phyloP scores from a whole-genome alignment of 768 basidiomycete genomes.

The Pulveroboletus sp. region DNA sequence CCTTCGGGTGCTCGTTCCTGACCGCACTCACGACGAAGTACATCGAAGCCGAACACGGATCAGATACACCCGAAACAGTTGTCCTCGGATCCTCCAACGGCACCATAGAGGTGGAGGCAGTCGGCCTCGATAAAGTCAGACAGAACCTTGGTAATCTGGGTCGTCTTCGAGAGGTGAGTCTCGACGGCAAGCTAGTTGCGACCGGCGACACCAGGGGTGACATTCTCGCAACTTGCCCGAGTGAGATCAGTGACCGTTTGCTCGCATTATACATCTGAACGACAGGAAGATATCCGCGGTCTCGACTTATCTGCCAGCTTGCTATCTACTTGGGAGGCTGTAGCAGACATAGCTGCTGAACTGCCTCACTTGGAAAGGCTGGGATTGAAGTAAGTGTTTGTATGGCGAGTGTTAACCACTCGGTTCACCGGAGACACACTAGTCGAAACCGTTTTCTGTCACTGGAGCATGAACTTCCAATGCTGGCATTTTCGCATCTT shows the following conservation, averaged over 20 bases:
- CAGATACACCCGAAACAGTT: constrained; percentile 53
- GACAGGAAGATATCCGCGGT: constrained; percentile 58
- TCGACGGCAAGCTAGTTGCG: constrained; percentile 66
- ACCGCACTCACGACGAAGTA: constrained; percentile 76
- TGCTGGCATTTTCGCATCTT: constrained; percentile 45
- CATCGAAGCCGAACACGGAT: constrained; percentile 55
- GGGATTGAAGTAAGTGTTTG: constrained; percentile 68
- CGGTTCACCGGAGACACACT: constrained; percentile 14
- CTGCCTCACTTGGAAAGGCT: constrained; percentile 61
- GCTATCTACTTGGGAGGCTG: constrained; percentile 61
- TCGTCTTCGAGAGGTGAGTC: constrained; percentile 70
- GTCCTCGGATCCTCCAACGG: constrained; percentile 79
- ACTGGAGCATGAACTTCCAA: constrained; percentile 31
- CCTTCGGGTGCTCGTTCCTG: constrained; percentile 67
- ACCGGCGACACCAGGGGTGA: constrained; percentile 44
- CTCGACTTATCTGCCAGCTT: constrained; percentile 80
- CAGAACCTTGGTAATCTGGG: constrained; percentile 61
- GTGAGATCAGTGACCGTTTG: constrained; percentile 39
- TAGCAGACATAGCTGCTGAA: constrained; percentile 59
- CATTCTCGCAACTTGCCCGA: constrained; percentile 57
- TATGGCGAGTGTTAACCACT: constrained; percentile 11
- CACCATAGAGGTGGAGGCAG: constrained; percentile 81
- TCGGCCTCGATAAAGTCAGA: constrained; percentile 74
- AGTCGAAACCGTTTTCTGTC: constrained; percentile 67
- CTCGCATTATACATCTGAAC: constrained; percentile 11